Percentiles rank a stretch among this genome's conserved stretches.
Evolutionary conservation across 495 filamentous ascomycete species (phyloP).

Genomic region (Annulohypoxylon nitens): DNA sequence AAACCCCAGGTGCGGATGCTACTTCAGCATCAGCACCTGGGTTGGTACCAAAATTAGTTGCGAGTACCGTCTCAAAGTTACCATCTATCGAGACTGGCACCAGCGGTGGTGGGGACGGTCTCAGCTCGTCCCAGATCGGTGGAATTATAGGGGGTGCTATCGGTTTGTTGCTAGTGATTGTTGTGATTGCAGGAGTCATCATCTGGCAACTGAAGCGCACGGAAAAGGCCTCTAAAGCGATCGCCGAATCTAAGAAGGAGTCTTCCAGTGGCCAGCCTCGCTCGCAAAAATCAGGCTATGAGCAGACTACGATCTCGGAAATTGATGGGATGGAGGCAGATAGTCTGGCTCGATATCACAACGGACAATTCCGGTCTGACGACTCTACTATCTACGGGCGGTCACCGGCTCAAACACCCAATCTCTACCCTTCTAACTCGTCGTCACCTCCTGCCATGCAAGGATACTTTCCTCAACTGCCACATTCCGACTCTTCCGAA

Average conservation of each 20-base stretch:
- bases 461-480: constrained; percentile 13
- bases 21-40: constrained; percentile 29
- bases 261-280: constrained; percentile 47
- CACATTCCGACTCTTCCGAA: constrained; percentile 36
- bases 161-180: constrained; percentile 53
- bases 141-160: constrained; percentile 62
- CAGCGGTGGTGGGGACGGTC: constrained; percentile 33
- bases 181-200: constrained; percentile 55
- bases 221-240: constrained; percentile 41
- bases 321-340: constrained; percentile 43
- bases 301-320: constrained; percentile 43
- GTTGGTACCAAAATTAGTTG: constrained; percentile 53
- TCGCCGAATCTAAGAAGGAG: constrained; percentile 50
- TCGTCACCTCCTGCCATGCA: constrained; percentile 39
- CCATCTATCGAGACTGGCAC: constrained; percentile 42
- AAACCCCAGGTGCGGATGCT: constrained; percentile 46
- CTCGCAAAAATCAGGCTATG: constrained; percentile 46
- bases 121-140: constrained; percentile 54
- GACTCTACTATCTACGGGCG: constrained; percentile 32
- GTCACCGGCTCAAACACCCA: constrained; percentile 45
- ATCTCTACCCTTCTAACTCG: constrained; percentile 41
- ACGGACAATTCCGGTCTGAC: constrained; percentile 30
- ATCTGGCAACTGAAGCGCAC: constrained; percentile 55
- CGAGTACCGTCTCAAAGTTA: constrained; percentile 56
- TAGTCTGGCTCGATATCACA: constrained; percentile 20